Evolutionary conservation across 805 yeast genomes (phyloP), one percentile per base, ranked within the genome.

Genomic region (Candida boleticola): DNA sequence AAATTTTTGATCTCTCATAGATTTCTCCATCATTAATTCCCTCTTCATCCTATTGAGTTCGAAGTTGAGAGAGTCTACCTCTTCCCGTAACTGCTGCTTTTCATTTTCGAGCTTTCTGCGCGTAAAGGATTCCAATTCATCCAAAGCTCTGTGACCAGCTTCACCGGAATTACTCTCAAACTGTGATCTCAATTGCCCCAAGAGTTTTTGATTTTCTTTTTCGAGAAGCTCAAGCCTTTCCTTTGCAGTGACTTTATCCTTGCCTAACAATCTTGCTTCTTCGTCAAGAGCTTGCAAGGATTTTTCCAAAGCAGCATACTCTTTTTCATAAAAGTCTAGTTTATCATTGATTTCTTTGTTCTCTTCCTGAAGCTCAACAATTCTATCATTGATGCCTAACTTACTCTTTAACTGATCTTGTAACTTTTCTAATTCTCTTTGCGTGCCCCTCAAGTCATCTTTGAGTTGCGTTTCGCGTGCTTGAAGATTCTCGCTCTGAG

Each of bases 1-100:
- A 37, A 14, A 13, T 9, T 25, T 27, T 37, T 30, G 27, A 7
- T 29, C 19, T 44, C 47, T 47, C 42, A 48, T 41, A 45, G 54
- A 36, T 37, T 42, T 59, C 47, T 68, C 60, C 39, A 44, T 41
- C 26, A 66, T 70, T 30, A 70, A 58, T 19, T 72, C 71, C 25
- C 59, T 56, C 34, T 61, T 55, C 13, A 75, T 54, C 18, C 56
- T 59, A 3, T 58, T 49, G 17, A 73, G 61, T 33, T 72, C 71
- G 16, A 53, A 50, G 26, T 63, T 64, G 41, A 74, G 52, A 4
- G 58, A 53, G 11, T 63, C 64, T 9, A 74, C 57, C 42, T 73
- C 42, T 39, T 44, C 52, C 25, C 48, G 48, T 47, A 58, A 57
- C 33, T 49, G 57, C 50, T 44, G 53, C 43, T 54, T 60, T 47